These are phyloP conservation scores for Massariosphaeria phaeospora DNA, from an alignment of 495 filamentous ascomycete species.

Conservation along the genomic window DNA sequence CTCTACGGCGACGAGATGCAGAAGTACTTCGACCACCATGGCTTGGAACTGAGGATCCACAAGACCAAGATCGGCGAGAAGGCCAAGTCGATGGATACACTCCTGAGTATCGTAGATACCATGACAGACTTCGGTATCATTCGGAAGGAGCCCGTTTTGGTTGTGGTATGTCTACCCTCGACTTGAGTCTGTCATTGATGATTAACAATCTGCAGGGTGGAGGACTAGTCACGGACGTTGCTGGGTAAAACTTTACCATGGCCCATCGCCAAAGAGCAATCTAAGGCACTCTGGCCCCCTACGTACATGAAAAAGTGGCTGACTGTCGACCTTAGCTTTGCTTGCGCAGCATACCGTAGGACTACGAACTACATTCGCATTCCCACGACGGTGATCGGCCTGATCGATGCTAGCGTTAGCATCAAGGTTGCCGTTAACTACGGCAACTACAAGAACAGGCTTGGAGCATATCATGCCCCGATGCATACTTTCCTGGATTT, in stretches of 20 bases:
- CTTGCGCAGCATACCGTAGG: slow-evolving; percentile 44
- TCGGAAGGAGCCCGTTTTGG: slow-evolving; percentile 46
- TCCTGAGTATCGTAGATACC: slow-evolving; percentile 56
- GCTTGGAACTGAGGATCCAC: slow-evolving; percentile 53
- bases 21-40: slow-evolving; percentile 53
- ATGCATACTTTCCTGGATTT: slow-evolving; percentile 63
- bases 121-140: slow-evolving; percentile 63
- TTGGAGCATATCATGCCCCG: slow-evolving; percentile 63
- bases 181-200: too few species aligned
- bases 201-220: too few species aligned
- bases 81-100: slow-evolving; percentile 57
- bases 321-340: slow-evolving; percentile 48
- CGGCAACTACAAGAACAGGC: slow-evolving; percentile 60
- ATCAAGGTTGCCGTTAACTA: slow-evolving; percentile 66
- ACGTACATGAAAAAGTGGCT: background rate
- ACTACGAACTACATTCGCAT: slow-evolving; percentile 47
- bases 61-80: slow-evolving; percentile 63
- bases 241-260: slow-evolving; percentile 55
- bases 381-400: slow-evolving; percentile 61
- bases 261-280: too few species aligned
- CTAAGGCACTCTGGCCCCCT: slow-evolving; percentile 44
- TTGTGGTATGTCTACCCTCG: too few species aligned
- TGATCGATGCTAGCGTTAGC: slow-evolving; percentile 62
- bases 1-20: slow-evolving; percentile 57
- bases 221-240: slow-evolving; percentile 61